phyloP scores from a whole-genome alignment of 441 rosid species.

The Biscutella laevigata region DNA sequence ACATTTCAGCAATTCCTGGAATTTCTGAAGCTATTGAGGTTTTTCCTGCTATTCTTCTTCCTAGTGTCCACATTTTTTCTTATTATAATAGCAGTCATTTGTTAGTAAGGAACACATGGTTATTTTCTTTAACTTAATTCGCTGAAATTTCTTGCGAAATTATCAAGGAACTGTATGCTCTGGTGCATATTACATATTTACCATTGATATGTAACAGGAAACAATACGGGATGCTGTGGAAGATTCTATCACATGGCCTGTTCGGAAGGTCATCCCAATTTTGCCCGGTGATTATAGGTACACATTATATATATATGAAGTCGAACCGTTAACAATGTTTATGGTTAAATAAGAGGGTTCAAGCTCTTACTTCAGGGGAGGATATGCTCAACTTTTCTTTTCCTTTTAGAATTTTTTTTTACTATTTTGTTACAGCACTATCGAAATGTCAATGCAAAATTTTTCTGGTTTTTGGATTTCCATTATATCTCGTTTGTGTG shows the following conservation, averaged over 20 bases:
- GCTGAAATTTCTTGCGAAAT: neutral
- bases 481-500: neutral
- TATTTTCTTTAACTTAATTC: neutral
- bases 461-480: conserved; percentile 5
- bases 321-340: conserved; percentile 2
- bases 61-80: neutral
- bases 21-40: conserved; percentile 85
- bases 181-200: conserved; percentile 9
- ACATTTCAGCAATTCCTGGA: conserved; percentile 79
- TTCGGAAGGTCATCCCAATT: conserved; percentile 75
- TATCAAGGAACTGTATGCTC: neutral
- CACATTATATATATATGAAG: conserved; percentile 10
- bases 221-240: conserved; percentile 80
- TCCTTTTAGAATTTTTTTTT: neutral
- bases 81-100: neutral
- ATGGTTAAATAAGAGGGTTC: neutral
- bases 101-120: neutral
- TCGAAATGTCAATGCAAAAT: neutral
- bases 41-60: conserved; percentile 16
- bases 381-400: neutral
- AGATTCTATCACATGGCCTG: conserved; percentile 95
- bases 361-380: neutral
- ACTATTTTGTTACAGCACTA: neutral
- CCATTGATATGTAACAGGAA: conserved; percentile 44
- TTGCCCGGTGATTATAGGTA: conserved; percentile 95